phyloP scores from a whole-genome alignment of 805 yeast genomes.

The Diddensiella transvaalensis region DNA sequence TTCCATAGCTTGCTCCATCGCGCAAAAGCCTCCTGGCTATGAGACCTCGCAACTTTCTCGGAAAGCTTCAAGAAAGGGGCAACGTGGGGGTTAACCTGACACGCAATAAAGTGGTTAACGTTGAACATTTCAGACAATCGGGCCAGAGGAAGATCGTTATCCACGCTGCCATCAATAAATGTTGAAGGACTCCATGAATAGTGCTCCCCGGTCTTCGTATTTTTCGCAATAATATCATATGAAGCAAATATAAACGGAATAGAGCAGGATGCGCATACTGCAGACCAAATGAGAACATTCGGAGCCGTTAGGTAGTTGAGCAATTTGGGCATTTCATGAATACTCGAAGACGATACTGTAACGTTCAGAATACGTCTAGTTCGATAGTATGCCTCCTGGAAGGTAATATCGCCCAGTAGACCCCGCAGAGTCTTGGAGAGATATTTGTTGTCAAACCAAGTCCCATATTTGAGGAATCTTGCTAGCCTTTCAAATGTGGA shows the following conservation, averaged over 20 bases:
- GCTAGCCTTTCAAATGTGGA: slow-evolving; percentile 50
- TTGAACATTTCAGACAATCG: slow-evolving; percentile 94
- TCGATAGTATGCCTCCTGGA: slow-evolving; percentile 89
- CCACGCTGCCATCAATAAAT: slow-evolving; percentile 94
- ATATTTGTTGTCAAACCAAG: slow-evolving; percentile 78
- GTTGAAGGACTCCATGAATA: slow-evolving; percentile 81
- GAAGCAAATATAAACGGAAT: slow-evolving; percentile 90
- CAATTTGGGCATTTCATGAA: slow-evolving; percentile 86
- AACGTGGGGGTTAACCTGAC: slow-evolving; percentile 96
- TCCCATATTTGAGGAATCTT: slow-evolving; percentile 74
- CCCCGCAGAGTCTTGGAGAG: slow-evolving; percentile 69
- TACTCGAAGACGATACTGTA: slow-evolving; percentile 87
- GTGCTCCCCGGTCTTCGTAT: slow-evolving; percentile 63
- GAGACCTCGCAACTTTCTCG: slow-evolving; percentile 12
- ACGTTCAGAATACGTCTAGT: slow-evolving; percentile 91
- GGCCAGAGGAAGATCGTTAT: slow-evolving; percentile 87
- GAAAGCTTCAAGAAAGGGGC: slow-evolving; percentile 64
- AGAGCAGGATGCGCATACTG: slow-evolving; percentile 90
- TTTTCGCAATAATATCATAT: slow-evolving; percentile 78
- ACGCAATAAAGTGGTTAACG: slow-evolving; percentile 94
- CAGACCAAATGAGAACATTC: slow-evolving; percentile 85
- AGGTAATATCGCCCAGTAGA: slow-evolving; percentile 84
- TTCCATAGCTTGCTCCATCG: slow-evolving; percentile 9
- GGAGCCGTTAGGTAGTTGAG: slow-evolving; percentile 93
- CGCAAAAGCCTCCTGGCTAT: slow-evolving; percentile 4